Conservation (phyloP, 768 basidiomycete genomes). For the Kwoniella pini region DNA sequence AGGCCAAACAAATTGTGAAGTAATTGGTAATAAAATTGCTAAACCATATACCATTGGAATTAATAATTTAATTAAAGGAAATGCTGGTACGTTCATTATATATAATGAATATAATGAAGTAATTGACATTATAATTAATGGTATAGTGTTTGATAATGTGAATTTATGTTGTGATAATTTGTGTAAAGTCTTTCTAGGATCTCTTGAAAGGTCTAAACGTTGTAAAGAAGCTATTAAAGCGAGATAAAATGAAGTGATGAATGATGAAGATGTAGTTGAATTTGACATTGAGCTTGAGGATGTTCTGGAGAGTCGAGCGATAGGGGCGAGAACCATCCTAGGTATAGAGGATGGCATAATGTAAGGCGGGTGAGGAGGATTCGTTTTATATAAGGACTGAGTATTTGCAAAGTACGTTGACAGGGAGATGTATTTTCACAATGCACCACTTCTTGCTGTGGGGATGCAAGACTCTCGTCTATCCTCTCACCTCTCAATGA, state of each 20-base stretch:
- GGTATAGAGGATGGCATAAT: conserved; percentile 22
- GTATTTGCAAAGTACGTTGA: too few species aligned
- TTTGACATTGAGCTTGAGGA: conserved; percentile 23
- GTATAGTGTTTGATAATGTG: conserved; percentile 56
- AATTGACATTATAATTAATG: conserved; percentile 79
- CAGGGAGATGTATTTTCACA: too few species aligned
- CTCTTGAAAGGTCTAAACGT: conserved; percentile 44
- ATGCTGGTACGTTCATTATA: conserved; percentile 58
- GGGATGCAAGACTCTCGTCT: too few species aligned
- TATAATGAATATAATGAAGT: conserved; percentile 88
- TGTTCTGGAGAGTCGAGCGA: conserved; percentile 25
- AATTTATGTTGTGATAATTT: conserved; percentile 39
- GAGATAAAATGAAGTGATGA: conserved; percentile 34
- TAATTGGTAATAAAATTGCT: conserved; percentile 77
- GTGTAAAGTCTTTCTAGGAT: conserved; percentile 43
- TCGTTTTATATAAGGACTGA: too few species aligned
- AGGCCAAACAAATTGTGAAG: conserved; percentile 83
- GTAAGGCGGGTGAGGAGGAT: not conserved
- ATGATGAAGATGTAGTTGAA: conserved; percentile 23
- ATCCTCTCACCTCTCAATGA: too few species aligned
- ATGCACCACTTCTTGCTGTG: too few species aligned
- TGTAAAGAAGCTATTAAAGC: conserved; percentile 42
- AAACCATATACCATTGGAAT: conserved; percentile 72
- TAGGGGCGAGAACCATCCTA: conserved; percentile 32
- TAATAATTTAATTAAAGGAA: conserved; percentile 61